phyloP scores from a whole-genome alignment of 2,329 filamentous ascomycete species.

The Ophiostoma populinum region DNA sequence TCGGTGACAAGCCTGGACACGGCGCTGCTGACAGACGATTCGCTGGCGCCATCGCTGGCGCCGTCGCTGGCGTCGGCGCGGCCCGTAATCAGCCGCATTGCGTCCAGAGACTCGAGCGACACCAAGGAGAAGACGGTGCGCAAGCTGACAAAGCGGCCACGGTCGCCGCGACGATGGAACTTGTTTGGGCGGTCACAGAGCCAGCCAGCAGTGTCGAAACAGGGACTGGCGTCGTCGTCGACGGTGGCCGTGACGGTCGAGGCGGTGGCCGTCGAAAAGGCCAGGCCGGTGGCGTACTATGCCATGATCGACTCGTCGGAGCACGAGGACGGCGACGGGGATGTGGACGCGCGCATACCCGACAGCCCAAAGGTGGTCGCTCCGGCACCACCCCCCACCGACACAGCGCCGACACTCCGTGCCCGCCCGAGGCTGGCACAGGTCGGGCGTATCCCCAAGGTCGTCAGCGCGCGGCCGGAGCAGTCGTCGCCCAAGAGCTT shows the following conservation, averaged over 20 bases:
- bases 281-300: conserved; percentile 40
- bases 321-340: conserved; percentile 22
- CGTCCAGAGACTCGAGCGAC: too few relatives aligned
- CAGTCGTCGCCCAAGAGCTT: conserved; percentile 63
- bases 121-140: conserved; percentile 25
- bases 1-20: conserved; percentile 40
- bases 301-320: conserved; percentile 44
- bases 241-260: conserved; percentile 31
- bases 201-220: conserved; percentile 21
- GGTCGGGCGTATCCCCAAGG: conserved; percentile 71
- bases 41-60: conserved; percentile 20
- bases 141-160: conserved; percentile 37
- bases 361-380: neutral
- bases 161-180: conserved; percentile 45
- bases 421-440: conserved; percentile 48
- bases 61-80: too few relatives aligned
- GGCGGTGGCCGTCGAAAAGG: conserved; percentile 26
- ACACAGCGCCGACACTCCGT: neutral
- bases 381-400: neutral
- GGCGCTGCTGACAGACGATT: conserved; percentile 40
- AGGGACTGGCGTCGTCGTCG: conserved; percentile 20
- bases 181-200: conserved; percentile 40
- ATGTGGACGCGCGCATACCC: conserved; percentile 18
- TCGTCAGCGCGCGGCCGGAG: conserved; percentile 51
- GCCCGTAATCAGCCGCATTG: too few relatives aligned